These are phyloP conservation scores for Colletotrichum liriopes DNA, from an alignment of 2,329 filamentous ascomycete genomes.

Conservation along the genomic window DNA sequence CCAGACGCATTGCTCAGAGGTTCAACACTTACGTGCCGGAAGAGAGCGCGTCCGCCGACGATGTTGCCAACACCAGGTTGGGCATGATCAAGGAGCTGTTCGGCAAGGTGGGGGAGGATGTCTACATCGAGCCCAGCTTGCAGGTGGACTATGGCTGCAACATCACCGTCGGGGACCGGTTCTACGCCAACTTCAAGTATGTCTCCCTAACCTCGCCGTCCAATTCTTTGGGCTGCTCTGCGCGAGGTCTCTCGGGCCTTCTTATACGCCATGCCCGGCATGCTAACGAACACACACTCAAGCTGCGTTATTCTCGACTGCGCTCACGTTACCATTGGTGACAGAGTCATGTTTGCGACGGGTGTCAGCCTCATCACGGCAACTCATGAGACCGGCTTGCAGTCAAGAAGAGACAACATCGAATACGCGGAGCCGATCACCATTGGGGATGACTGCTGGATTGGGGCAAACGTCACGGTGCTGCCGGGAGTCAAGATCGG, in stretches of 20 bases:
- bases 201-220: neutral
- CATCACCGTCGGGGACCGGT: constrained; percentile 72
- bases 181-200: constrained; percentile 74
- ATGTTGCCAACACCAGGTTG: constrained; percentile 58
- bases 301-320: constrained; percentile 62
- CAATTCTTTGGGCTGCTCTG: neutral
- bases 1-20: constrained; percentile 69
- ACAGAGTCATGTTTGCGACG: constrained; percentile 66
- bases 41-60: constrained; percentile 59
- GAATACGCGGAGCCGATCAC: constrained; percentile 65
- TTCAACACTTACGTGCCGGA: constrained; percentile 71
- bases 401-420: constrained; percentile 61
- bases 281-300: neutral
- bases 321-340: constrained; percentile 66
- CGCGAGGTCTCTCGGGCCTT: neutral
- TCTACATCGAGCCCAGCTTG: constrained; percentile 74
- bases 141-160: constrained; percentile 78
- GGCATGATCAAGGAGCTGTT: constrained; percentile 66
- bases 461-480: constrained; percentile 62
- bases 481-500: constrained; percentile 59
- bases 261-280: neutral
- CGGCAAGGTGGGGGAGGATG: constrained; percentile 64
- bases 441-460: constrained; percentile 65
- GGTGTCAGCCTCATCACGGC: constrained; percentile 68
- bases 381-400: constrained; percentile 67